These are phyloP conservation scores for Dendrocalamus latiflorus DNA, from an alignment of 202 grass and related monocot species.

Conservation along the genomic window DNA sequence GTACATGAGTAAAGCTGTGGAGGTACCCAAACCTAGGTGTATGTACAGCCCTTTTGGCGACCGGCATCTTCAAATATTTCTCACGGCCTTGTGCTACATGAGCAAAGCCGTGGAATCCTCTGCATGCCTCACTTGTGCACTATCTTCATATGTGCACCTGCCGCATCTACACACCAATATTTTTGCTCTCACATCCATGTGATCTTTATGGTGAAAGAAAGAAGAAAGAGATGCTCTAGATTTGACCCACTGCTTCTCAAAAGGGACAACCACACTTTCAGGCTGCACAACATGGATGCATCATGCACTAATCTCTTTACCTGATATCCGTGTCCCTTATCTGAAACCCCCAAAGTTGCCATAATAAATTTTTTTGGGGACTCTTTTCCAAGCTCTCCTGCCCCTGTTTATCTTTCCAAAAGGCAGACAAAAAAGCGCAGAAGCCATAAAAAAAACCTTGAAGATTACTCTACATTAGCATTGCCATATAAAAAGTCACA, in stretches of 20 bases:
- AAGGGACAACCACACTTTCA: slow-evolving; percentile 31
- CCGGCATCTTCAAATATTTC: slow-evolving; percentile 2
- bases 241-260: slow-evolving; percentile 28
- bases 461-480: neutral
- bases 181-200: slow-evolving; percentile 21
- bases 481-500: neutral
- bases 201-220: slow-evolving; percentile 29
- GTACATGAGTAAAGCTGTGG: neutral
- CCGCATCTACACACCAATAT: neutral
- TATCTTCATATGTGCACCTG: neutral
- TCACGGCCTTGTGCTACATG: neutral
- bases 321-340: slow-evolving; percentile 23
- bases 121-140: neutral
- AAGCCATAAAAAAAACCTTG: neutral
- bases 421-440: slow-evolving; percentile 14
- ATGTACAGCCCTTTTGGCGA: slow-evolving; percentile 25
- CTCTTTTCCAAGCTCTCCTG: neutral
- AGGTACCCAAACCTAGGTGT: neutral
- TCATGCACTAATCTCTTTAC: slow-evolving; percentile 27
- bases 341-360: slow-evolving; percentile 16
- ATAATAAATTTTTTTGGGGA: neutral
- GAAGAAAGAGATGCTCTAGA: slow-evolving; percentile 20
- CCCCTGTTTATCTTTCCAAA: slow-evolving; percentile 8
- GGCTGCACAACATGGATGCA: slow-evolving; percentile 25
- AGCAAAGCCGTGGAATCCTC: slow-evolving; percentile 5